Base-by-base conservation (phyloP, 73 alveolate species). In the Paramecium biaurelia region DNA sequence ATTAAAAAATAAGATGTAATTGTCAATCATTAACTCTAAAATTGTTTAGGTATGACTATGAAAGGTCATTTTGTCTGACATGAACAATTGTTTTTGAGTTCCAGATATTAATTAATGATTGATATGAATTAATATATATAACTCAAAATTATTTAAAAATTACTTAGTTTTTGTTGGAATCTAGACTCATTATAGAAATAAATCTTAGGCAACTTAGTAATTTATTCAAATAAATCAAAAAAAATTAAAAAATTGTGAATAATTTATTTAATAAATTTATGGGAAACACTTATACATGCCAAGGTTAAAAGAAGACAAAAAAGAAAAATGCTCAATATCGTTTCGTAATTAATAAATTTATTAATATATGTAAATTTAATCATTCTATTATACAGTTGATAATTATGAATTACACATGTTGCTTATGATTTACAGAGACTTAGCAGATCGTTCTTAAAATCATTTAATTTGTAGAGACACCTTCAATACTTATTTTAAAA, bases 221-320 rank as follows among this genome's bases (percentile, higher is more conserved):
- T 32, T 9, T 2, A 11, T 24, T 1, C 68, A 53, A 53, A 53
- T 53, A 53, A 53, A 53, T 53, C 67, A 53, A 53, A 53, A 53
- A n/a, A 53, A 63, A 63, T 30, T 63, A 63, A 63, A 63, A 63
- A 26, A 63, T n/a, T 63, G 84, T 49, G 84, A 63, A 63, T 63
- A 30, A 63, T 53, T 53, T 21, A 53, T n/a, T 53, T 18, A 53
- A 53, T 53, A 53, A 53, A 53, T 53, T 18, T 20, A 53, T 53
- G 68, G 68, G 68, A 21, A 53, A 7, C 32, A 53, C 68, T 53
- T 18, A 18, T 2, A 21, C 26, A 53, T 53, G 68, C 14, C 30
- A 53, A 5, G 14, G 12, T 7, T 18, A 53, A 18, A 53, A 53
- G 68, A 53, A 53, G 21, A 34, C 18, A 53, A 53, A 53, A 21